Percentiles rank a stretch among this genome's conserved stretches.
phyloP scores from a whole-genome alignment of 2,329 filamentous ascomycete species.

The Albifimbria verrucaria region DNA sequence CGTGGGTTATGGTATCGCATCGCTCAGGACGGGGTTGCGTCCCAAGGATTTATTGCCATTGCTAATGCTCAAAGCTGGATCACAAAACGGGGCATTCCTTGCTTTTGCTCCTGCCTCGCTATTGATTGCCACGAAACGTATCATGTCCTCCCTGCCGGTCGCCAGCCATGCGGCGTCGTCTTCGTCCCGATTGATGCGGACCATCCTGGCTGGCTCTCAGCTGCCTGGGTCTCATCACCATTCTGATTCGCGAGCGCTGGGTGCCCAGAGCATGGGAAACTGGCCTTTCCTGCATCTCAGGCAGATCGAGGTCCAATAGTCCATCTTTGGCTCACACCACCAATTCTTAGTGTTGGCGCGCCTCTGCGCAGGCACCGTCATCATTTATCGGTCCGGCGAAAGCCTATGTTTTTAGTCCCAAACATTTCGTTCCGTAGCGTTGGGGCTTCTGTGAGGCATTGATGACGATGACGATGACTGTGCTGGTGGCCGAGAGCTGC shows the following conservation, averaged over 20 bases:
- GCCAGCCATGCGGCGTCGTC: not conserved
- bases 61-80: too few relatives aligned
- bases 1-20: not conserved
- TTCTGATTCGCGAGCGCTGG: not conserved
- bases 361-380: not conserved
- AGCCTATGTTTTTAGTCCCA: too few relatives aligned
- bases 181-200: not conserved
- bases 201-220: not conserved
- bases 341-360: not conserved
- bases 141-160: too few relatives aligned
- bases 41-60: too few relatives aligned
- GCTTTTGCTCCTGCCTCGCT: not conserved
- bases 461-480: not conserved
- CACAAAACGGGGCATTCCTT: too few relatives aligned
- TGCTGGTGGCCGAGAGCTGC: not conserved
- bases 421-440: too few relatives aligned
- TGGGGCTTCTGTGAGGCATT: too few relatives aligned
- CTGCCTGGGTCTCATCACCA: not conserved
- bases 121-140: too few relatives aligned
- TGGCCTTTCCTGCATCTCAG: not conserved
- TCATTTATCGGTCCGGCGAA: too few relatives aligned
- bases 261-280: not conserved
- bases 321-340: not conserved
- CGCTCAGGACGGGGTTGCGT: too few relatives aligned
- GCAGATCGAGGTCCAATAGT: not conserved